Evolutionary conservation across 495 filamentous ascomycete species (phyloP).

Genomic region (Hapsidospora chrysogenum): DNA sequence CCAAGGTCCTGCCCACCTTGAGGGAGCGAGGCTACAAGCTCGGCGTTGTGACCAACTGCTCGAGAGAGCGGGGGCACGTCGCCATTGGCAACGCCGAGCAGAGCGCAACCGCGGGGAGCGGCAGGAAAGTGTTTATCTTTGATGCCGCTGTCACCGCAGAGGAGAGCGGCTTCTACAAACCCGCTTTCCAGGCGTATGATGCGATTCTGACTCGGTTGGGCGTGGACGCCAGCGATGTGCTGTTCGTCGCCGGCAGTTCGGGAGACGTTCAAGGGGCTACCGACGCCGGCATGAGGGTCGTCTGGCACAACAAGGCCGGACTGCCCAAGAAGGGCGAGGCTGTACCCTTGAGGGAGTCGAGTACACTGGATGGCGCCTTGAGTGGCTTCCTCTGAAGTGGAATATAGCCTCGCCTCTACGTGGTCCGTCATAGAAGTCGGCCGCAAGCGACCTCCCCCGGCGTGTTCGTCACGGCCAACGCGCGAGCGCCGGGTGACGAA

Average conservation of each 20-base stretch:
- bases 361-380: slow-evolving; percentile 5
- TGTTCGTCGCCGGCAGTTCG: slow-evolving; percentile 19
- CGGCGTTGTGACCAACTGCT: slow-evolving; percentile 17
- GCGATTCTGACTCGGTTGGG: slow-evolving; percentile 8
- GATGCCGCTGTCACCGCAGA: slow-evolving; percentile 16
- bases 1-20: slow-evolving; percentile 6
- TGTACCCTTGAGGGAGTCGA: slow-evolving; percentile 5
- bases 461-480: too few relatives aligned
- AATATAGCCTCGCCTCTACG: too few relatives aligned
- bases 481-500: too few relatives aligned
- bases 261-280: slow-evolving; percentile 18
- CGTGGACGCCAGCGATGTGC: slow-evolving; percentile 10
- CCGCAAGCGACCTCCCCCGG: too few relatives aligned
- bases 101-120: too few relatives aligned
- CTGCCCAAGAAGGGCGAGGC: slow-evolving; percentile 7
- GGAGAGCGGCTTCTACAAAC: slow-evolving; percentile 17
- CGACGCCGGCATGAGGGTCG: slow-evolving; percentile 15
- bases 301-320: slow-evolving; percentile 20
- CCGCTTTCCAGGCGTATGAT: slow-evolving; percentile 11
- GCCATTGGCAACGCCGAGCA: slow-evolving; percentile 6
- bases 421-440: too few relatives aligned
- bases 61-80: slow-evolving; percentile 9
- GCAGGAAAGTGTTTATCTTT: slow-evolving; percentile 11
- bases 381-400: slow-evolving; percentile 6
- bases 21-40: slow-evolving; percentile 10